A percentile compares a stretch with the other conserved stretches of the same genome.
Evolutionary conservation across 108 stramenopile genomes (phyloP).

Genomic region (Cyclotella baltica): DNA sequence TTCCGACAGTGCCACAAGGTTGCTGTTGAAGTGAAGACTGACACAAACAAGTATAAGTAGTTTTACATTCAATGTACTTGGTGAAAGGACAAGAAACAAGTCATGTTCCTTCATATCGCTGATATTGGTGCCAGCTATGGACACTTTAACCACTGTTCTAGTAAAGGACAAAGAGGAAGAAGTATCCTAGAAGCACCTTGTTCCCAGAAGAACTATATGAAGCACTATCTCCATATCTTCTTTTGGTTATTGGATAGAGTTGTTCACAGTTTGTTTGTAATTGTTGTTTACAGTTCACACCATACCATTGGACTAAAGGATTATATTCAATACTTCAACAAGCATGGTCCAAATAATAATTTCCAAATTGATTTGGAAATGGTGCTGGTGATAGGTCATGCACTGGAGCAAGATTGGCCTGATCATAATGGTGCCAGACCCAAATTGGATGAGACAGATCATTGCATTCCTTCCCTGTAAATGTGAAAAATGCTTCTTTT

Average conservation of each 20-base stretch:
- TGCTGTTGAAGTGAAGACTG: neutral
- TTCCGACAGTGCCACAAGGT: conserved; percentile 23
- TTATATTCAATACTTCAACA: neutral
- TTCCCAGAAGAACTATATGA: neutral
- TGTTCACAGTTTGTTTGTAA: neutral
- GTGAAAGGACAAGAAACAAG: conserved; percentile 13
- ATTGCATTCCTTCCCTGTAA: neutral
- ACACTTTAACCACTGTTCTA: neutral
- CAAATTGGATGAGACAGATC: neutral
- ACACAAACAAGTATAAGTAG: neutral
- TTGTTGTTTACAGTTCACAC: too few species aligned
- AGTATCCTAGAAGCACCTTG: neutral
- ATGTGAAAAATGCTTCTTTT: too few species aligned
- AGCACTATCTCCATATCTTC: neutral
- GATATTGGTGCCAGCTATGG: conserved; percentile 13
- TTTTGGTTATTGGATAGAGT: too few species aligned
- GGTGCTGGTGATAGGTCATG: too few species aligned
- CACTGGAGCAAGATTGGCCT: neutral
- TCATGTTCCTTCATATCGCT: conserved; percentile 1
- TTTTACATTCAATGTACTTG: conserved; percentile 13
- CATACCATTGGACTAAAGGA: neutral
- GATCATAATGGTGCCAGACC: neutral
- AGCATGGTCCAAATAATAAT: neutral
- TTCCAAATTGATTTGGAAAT: too few species aligned
- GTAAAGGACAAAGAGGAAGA: neutral